A percentile compares a stretch with the other conserved stretches of the same genome.
phyloP scores from a whole-genome alignment of 1,139 yeast genomes.

The Kluyveromyces sp. region DNA sequence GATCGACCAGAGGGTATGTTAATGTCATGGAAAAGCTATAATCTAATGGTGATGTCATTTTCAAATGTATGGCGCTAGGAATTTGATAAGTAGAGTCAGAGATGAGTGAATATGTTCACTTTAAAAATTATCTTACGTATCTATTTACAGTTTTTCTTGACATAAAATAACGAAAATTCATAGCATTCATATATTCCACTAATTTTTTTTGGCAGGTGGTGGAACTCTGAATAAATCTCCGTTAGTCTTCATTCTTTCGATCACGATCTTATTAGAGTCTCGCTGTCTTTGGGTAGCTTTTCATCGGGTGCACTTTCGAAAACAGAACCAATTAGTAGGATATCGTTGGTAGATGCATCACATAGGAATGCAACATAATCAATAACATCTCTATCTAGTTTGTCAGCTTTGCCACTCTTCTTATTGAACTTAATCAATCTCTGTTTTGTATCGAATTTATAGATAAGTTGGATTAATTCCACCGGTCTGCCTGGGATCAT shows the following conservation, averaged over 20 bases:
- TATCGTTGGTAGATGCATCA: slow-evolving; percentile 61
- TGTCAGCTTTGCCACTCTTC: slow-evolving; percentile 38
- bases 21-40: slow-evolving; percentile 54
- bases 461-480: slow-evolving; percentile 65
- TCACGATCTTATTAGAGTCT: slow-evolving; percentile 31
- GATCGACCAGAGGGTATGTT: slow-evolving; percentile 62
- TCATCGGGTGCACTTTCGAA: slow-evolving; percentile 53
- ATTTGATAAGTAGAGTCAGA: neutral
- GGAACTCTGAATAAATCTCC: slow-evolving; percentile 46
- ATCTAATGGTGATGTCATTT: neutral
- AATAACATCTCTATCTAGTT: slow-evolving; percentile 49
- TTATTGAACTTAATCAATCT: slow-evolving; percentile 47
- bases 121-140: neutral
- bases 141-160: neutral
- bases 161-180: neutral
- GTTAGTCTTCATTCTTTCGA: slow-evolving; percentile 39
- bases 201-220: slow-evolving; percentile 15
- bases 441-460: slow-evolving; percentile 69
- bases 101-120: neutral
- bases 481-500: slow-evolving; percentile 54
- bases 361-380: slow-evolving; percentile 74
- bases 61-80: neutral
- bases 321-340: slow-evolving; percentile 69
- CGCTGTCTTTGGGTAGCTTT: slow-evolving; percentile 30
- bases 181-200: neutral